Conservation (phyloP, 495 filamentous ascomycete genomes). For the Neurospora pannonica region DNA sequence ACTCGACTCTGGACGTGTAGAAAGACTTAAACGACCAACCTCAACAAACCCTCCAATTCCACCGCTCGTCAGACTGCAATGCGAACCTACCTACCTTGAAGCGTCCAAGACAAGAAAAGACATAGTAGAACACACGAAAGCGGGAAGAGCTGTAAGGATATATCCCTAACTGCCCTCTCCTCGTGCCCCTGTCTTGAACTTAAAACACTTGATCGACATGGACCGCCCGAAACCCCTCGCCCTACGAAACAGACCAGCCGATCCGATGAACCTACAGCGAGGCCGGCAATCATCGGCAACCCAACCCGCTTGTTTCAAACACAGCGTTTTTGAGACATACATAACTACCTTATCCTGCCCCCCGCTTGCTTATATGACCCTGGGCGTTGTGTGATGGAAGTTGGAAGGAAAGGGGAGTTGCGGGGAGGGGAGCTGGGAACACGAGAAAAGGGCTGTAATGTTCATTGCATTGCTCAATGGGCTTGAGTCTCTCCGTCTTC, state of each 20-base stretch:
- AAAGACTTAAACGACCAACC: no score
- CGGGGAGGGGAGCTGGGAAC: not conserved
- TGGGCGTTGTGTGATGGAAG: not conserved
- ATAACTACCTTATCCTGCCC: not conserved
- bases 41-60: no score
- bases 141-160: not conserved
- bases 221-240: not conserved
- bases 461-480: not conserved
- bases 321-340: not conserved
- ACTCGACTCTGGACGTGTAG: no score
- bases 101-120: not conserved
- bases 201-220: not conserved
- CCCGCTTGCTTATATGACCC: no score
- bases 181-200: not conserved
- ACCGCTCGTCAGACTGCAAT: no score
- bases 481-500: not conserved
- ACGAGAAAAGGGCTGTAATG: not conserved
- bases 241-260: not conserved
- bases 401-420: not conserved
- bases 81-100: no score
- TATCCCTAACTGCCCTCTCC: not conserved
- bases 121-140: not conserved
- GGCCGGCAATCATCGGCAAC: conserved; percentile 3
- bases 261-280: conserved; percentile 6
- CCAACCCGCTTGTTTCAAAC: not conserved